A percentile compares a stretch with the other conserved stretches of the same genome.
These are phyloP conservation scores for Trichosporon inkin DNA, from an alignment of 1,284 basidiomycete species.

Conservation along the genomic window DNA sequence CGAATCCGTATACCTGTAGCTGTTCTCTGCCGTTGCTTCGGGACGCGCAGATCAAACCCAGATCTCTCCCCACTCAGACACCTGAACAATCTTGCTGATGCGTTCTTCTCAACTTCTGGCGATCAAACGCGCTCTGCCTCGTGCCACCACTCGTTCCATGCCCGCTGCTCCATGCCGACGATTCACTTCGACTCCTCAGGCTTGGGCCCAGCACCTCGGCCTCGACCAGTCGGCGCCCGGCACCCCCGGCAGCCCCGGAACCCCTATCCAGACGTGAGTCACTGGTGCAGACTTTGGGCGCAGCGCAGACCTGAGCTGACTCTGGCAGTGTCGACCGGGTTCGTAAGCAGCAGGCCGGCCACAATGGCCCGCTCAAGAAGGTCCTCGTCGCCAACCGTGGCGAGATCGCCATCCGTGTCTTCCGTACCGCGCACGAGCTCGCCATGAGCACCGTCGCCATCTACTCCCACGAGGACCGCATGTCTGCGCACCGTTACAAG, in stretches of 20 bases:
- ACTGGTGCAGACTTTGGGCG: background rate
- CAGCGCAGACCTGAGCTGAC: conserved; percentile 7
- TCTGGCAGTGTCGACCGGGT: conserved; percentile 76
- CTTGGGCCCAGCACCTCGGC: conserved; percentile 43
- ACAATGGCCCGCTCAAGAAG: conserved; percentile 84
- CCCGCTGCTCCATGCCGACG: background rate
- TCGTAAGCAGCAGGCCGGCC: conserved; percentile 84
- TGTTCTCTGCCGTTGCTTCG: background rate
- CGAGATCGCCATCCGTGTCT: conserved; percentile 99
- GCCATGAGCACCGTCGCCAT: conserved; percentile 99
- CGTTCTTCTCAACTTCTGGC: conserved; percentile 5
- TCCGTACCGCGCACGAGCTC: conserved; percentile 96
- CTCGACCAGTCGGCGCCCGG: conserved; percentile 34
- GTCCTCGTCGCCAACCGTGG: conserved; percentile 94
- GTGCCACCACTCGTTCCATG: background rate
- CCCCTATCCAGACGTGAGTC: conserved; percentile 40
- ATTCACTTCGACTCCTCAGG: conserved; percentile 16
- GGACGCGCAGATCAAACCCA: no score
- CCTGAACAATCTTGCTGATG: conserved; percentile 5
- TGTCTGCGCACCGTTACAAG: conserved; percentile 98
- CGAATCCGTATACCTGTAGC: background rate
- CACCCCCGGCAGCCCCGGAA: conserved; percentile 31
- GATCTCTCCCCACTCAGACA: background rate
- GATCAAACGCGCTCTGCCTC: background rate
- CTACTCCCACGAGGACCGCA: conserved; percentile 93